Conservation (phyloP, 1,139 yeast species). For the Citeromyces siamensis region DNA sequence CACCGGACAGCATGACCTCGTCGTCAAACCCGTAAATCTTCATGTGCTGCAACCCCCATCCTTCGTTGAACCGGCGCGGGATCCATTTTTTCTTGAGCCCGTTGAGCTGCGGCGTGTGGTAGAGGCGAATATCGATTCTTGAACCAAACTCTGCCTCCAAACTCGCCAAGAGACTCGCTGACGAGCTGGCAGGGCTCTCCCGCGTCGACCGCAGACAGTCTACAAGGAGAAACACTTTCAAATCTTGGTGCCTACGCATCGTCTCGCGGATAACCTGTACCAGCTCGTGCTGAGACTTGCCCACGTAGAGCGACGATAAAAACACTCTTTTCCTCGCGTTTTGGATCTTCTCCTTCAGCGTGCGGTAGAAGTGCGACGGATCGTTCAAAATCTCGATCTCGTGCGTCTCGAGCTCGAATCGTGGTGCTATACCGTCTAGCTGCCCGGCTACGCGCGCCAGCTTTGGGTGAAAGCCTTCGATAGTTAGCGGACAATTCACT, state of each 20-base stretch:
- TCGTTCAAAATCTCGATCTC: conserved; percentile 51
- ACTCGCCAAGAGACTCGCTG: conserved; percentile 64
- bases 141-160: conserved; percentile 57
- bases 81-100: conserved; percentile 54
- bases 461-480: conserved; percentile 30
- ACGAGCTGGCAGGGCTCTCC: conserved; percentile 70
- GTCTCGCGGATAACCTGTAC: conserved; percentile 49
- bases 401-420: conserved; percentile 46
- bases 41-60: conserved; percentile 94
- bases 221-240: conserved; percentile 61
- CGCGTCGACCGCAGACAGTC: conserved; percentile 92
- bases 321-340: conserved; percentile 52
- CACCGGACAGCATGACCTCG: conserved; percentile 82
- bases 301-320: conserved; percentile 78
- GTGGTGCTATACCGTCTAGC: conserved; percentile 55
- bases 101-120: conserved; percentile 77
- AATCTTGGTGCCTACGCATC: conserved; percentile 38
- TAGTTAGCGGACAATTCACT: conserved; percentile 2
- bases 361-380: conserved; percentile 60
- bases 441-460: conserved; percentile 38
- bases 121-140: conserved; percentile 72
- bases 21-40: conserved; percentile 91
- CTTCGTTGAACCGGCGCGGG: conserved; percentile 84
- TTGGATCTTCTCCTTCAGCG: conserved; percentile 42
- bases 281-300: conserved; percentile 69